These are phyloP conservation scores for Xylariaceae sp. DNA, from an alignment of 2,329 filamentous ascomycete species.

Conservation along the genomic window DNA sequence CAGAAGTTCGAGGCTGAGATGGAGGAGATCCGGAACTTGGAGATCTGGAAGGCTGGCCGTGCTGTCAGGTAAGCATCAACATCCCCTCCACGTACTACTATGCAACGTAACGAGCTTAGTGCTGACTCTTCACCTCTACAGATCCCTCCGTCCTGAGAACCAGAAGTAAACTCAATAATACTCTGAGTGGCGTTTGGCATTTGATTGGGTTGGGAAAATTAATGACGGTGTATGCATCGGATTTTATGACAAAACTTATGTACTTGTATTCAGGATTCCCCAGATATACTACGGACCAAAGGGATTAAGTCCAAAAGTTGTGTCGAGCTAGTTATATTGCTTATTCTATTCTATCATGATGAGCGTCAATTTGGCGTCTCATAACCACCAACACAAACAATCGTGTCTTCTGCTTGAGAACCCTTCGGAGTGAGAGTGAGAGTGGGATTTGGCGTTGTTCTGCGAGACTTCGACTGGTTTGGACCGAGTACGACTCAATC, in stretches of 20 bases:
- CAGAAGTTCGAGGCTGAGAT: conserved; percentile 97
- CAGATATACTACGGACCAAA: conserved; percentile 22
- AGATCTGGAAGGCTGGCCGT: conserved; percentile 99
- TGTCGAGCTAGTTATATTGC: conserved; percentile 17
- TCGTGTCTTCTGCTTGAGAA: no score
- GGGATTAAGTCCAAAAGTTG: conserved; percentile 23
- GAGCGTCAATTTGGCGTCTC: no score
- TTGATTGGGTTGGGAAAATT: conserved; percentile 24
- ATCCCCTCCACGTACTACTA: neutral
- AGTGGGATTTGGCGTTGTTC: no score
- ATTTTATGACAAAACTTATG: conserved; percentile 25
- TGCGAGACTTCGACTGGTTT: no score
- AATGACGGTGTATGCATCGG: conserved; percentile 23
- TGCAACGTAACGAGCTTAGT: neutral
- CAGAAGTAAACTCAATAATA: conserved; percentile 54
- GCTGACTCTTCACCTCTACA: conserved; percentile 30
- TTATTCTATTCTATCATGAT: neutral
- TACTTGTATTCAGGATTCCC: conserved; percentile 36
- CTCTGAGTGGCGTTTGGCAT: conserved; percentile 21
- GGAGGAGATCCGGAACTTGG: conserved; percentile 93
- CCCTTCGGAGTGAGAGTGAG: no score
- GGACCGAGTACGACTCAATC: neutral
- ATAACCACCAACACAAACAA: no score
- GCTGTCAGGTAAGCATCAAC: conserved; percentile 66
- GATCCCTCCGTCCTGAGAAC: conserved; percentile 80